Percentiles rank a stretch among this genome's conserved stretches.
Conservation (phyloP, 257 asterid species). For the Penstemon newberryi region DNA sequence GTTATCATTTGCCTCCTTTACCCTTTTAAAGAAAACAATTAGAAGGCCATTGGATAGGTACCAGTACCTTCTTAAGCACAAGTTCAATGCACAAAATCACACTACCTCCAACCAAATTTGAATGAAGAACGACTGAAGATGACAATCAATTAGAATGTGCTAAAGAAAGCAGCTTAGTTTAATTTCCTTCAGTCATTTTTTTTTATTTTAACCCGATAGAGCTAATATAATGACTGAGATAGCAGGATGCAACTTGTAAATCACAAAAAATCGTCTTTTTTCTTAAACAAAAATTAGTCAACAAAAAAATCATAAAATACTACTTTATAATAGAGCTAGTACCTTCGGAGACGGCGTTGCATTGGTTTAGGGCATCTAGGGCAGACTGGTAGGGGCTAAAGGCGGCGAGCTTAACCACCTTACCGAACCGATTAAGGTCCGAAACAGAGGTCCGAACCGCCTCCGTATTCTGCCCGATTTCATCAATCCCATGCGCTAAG, state of each 20-base stretch:
- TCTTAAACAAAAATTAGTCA: not conserved
- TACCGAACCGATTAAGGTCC: slow-evolving; percentile 78
- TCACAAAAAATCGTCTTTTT: not conserved
- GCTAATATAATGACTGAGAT: too few relatives aligned
- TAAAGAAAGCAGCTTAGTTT: too few relatives aligned
- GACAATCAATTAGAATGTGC: too few relatives aligned
- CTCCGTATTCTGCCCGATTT: slow-evolving; percentile 88
- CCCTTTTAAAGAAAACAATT: not conserved
- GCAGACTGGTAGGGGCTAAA: slow-evolving; percentile 85
- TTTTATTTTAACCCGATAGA: too few relatives aligned
- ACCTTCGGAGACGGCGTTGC: slow-evolving; percentile 95
- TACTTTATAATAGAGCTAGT: not conserved
- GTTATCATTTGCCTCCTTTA: not conserved
- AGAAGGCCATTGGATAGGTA: not conserved
- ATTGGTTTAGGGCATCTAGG: slow-evolving; percentile 87
- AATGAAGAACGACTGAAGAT: too few relatives aligned
- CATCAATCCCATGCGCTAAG: slow-evolving; percentile 71
- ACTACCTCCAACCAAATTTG: not conserved
- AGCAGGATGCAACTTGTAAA: too few relatives aligned
- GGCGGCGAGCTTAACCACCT: slow-evolving; percentile 70
- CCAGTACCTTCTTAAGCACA: not conserved
- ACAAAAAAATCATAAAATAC: not conserved
- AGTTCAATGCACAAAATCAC: not conserved
- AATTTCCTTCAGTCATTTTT: too few relatives aligned
- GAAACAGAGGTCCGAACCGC: slow-evolving; percentile 70